Percentiles rank a stretch among this genome's conserved stretches.
Conservation (phyloP, 2,329 filamentous ascomycete species). For the Xylariaceae sp. region DNA sequence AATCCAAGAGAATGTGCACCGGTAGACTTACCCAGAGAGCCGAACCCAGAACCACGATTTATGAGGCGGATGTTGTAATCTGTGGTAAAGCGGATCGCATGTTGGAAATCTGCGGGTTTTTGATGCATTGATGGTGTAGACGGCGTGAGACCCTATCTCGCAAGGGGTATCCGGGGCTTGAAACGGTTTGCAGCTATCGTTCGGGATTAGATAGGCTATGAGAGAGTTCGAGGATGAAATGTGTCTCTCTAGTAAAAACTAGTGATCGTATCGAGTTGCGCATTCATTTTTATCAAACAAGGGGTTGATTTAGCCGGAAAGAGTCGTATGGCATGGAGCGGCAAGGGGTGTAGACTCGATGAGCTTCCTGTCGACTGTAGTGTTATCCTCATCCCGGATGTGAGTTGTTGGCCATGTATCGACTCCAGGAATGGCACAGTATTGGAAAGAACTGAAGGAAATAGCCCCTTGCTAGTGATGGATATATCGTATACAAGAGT, state of each 20-base stretch:
- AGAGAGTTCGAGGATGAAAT: neutral
- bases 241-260: neutral
- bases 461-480: too few species aligned
- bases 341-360: too few species aligned
- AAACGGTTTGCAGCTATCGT: neutral
- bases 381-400: too few species aligned
- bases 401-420: too few species aligned
- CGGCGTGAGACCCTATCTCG: neutral
- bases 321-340: too few species aligned
- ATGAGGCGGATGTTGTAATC: neutral
- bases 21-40: neutral
- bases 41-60: neutral
- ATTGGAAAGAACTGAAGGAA: too few species aligned
- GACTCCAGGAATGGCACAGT: too few species aligned
- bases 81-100: neutral
- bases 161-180: neutral
- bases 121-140: neutral
- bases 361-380: too few species aligned
- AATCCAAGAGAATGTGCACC: neutral
- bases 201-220: neutral
- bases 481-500: too few species aligned
- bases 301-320: too few species aligned
- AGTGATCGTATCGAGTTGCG: neutral
- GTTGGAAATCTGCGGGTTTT: neutral
- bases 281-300: too few species aligned